Conservation (phyloP, 75 land plant species). For the Picea glauca region DNA sequence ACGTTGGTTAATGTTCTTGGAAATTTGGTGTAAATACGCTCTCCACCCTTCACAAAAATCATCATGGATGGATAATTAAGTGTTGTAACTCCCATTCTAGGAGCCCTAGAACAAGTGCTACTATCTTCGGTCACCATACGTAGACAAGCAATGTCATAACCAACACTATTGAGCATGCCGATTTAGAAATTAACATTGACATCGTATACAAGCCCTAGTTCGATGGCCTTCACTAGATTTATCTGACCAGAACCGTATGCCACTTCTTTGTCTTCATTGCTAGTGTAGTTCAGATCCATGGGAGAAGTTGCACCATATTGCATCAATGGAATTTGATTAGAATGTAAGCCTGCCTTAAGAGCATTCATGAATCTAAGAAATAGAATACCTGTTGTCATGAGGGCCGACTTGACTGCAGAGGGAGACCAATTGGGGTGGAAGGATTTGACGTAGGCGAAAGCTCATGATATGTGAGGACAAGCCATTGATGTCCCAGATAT, state of each 20-base stretch:
- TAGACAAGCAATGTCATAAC: conserved; percentile 26
- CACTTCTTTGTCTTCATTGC: neutral
- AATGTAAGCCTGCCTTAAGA: neutral
- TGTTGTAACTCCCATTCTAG: conserved; percentile 13
- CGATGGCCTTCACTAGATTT: conserved; percentile 10
- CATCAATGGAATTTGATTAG: neutral
- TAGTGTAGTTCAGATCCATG: neutral
- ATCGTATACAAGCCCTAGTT: conserved; percentile 20
- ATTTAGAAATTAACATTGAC: conserved; percentile 7
- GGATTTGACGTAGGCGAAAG: conserved; percentile 8
- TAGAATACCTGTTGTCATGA: conserved; percentile 15
- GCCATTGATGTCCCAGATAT: conserved; percentile 20
- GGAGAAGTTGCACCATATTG: neutral
- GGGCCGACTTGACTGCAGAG: conserved; percentile 16
- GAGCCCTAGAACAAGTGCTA: conserved; percentile 8
- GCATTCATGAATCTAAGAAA: neutral
- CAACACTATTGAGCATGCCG: conserved; percentile 22
- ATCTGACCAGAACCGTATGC: conserved; percentile 17
- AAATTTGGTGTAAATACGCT: conserved; percentile 1
- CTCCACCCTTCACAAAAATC: neutral
- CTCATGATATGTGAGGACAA: conserved; percentile 7
- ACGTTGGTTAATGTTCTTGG: conserved; percentile 47
- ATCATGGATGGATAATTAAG: conserved; percentile 63
- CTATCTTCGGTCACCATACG: conserved; percentile 29
- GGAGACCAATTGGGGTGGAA: conserved; percentile 22